Base-by-base conservation (phyloP, 78 protist genomes). In the Blattamonas nauphoetae region DNA sequence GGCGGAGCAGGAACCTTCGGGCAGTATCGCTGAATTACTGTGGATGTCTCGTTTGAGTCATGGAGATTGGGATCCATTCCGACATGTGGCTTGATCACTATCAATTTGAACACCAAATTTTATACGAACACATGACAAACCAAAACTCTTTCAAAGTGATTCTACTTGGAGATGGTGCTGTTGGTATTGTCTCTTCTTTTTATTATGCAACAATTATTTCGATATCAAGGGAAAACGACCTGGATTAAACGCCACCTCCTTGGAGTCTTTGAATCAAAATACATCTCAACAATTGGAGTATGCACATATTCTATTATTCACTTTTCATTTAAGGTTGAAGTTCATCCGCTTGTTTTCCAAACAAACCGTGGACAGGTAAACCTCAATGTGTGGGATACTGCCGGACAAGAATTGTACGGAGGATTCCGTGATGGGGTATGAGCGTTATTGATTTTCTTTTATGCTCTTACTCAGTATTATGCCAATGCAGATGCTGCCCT, bases 351-450 rank as follows among this genome's bases (percentile, higher is more conserved):
- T 41, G 4, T 0, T 34, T 97, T 97, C 94, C 89, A 92, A 93
- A 98, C 99, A 45, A 97, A 91, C 91, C 91, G 81, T 55, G 99
- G 99, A 55, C 85, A 81, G 42, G 88, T 98, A 84, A 0, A 36
- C 41, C 97, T 97, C 95, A 94, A 97, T 92, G 94, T 93, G 46
- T 98, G 99, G 99, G 99, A 98, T 89, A 98, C 99, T 1, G 99
- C 99, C 11, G 99, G 99, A n/a, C 99, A 97, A 93, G 99, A 98
- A 93, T 95, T 96, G 92, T 98, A 96, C 86, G 99, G 99, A 5
- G 99, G 98, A 33, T 91, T 97, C 36, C 95, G 99, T 78, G 99
- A 97, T 82, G 99, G 98, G n/a, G n/a, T n/a, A n/a, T n/a, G n/a
- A n/a, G n/a, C n/a, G n/a, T n/a, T n/a, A n/a, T n/a, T n/a, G n/a